Base-by-base conservation (phyloP, 2,329 filamentous ascomycete species). In the Clonostachys rosea region DNA sequence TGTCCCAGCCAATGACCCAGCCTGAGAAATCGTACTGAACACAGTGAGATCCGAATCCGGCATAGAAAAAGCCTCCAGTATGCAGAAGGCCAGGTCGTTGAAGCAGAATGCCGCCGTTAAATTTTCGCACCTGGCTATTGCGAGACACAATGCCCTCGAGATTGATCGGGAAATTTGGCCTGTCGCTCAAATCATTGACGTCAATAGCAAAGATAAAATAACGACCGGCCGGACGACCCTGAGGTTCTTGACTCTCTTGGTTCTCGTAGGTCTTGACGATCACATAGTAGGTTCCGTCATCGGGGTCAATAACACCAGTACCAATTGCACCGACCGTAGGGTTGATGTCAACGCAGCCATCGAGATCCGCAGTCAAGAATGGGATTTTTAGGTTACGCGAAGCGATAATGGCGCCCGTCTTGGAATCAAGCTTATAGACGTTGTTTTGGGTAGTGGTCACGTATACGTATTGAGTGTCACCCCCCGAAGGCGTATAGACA, bases 401-500 rank as follows among this genome's bases (percentile, higher is more conserved):
- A 1, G 61, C 57, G n/a, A 81, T 52, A 18, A 81, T 75, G 4
- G 61, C 67, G 18, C 78, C 78, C 0, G 75, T 79, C 54, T 75
- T 74, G 1, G 75, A 75, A 54, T 81, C 66, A 34, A 81, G 59
- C 50, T 78, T 80, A 57, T 80, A 79, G 7, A 81, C 58, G 44
- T 78, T 79, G 59, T 81, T 82, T 55, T 79, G 76, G 0, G 76
- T 77, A 1, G 78, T 81, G 3, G 79, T 71, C 11, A 79, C 60
- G 52, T 75, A 82, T 37, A 83, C 69, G 47, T 74, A 78, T 60
- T 82, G 78, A 10, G 67, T 67, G 4, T 60, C 61, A 17, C 68
- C 67, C 20, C 67, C 65, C 13, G 56, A 62, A 6, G 74, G 68
- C 2, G 79, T 83, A 59, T 79, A 71, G 17, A 70, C 65, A 37